A percentile compares a stretch with the other conserved stretches of the same genome.
phyloP scores from a whole-genome alignment of 768 basidiomycete species.

The Austroboletus eburneus region DNA sequence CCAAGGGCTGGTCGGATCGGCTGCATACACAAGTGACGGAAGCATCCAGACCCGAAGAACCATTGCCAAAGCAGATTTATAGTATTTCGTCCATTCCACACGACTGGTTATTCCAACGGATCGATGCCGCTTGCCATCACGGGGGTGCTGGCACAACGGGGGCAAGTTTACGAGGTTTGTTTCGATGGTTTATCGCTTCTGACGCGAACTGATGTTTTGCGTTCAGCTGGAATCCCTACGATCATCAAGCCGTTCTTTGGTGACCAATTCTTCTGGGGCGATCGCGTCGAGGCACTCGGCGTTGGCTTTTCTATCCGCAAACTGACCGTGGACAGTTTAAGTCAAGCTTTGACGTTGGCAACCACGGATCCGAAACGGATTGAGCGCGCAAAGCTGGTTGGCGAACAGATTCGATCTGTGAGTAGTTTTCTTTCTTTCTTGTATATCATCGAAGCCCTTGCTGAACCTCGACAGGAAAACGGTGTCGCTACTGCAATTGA shows the following conservation, averaged over 20 bases:
- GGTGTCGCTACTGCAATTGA: slow-evolving; percentile 94
- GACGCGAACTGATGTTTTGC: slow-evolving; percentile 2
- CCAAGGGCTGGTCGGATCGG: slow-evolving; percentile 97
- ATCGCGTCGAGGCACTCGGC: slow-evolving; percentile 94
- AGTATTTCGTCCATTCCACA: slow-evolving; percentile 85
- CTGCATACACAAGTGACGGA: slow-evolving; percentile 63
- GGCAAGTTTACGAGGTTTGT: slow-evolving; percentile 83
- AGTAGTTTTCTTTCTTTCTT: slow-evolving; percentile 12
- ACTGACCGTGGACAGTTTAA: slow-evolving; percentile 72
- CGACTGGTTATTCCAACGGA: slow-evolving; percentile 91
- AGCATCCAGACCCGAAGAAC: slow-evolving; percentile 58
- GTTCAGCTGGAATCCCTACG: slow-evolving; percentile 83
- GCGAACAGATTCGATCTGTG: slow-evolving; percentile 84
- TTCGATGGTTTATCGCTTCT: not conserved
- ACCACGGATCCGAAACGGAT: slow-evolving; percentile 90
- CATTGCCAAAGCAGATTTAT: slow-evolving; percentile 77
- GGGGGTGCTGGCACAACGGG: slow-evolving; percentile 97
- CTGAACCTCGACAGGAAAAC: slow-evolving; percentile 64
- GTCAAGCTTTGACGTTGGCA: slow-evolving; percentile 73
- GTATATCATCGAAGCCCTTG: not conserved
- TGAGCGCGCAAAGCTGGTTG: slow-evolving; percentile 75
- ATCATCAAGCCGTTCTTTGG: slow-evolving; percentile 98
- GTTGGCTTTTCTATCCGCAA: slow-evolving; percentile 87
- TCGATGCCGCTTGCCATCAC: slow-evolving; percentile 98
- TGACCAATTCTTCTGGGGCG: slow-evolving; percentile 97